These are phyloP conservation scores for Plasmodium berghei DNA, from an alignment of 169 alveolate genomes.

Conservation along the genomic window DNA sequence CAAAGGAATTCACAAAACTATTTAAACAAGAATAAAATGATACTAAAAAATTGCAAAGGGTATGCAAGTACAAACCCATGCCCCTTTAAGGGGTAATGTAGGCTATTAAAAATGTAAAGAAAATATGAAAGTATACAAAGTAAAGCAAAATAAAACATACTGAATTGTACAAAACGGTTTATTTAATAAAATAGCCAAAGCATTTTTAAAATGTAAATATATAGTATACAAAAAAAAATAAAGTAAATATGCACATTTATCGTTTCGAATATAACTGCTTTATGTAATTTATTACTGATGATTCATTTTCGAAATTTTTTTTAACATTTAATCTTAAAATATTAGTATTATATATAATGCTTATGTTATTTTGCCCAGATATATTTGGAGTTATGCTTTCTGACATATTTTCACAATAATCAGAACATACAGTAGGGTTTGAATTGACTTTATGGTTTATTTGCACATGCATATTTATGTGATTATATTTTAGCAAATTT, in stretches of 20 bases:
- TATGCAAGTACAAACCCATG: too few relatives aligned
- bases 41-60: too few relatives aligned
- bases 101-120: too few relatives aligned
- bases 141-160: too few relatives aligned
- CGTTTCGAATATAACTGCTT: conserved; percentile 52
- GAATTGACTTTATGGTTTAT: conserved; percentile 55
- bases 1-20: too few relatives aligned
- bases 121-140: too few relatives aligned
- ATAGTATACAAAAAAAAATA: too few relatives aligned
- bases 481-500: conserved; percentile 26
- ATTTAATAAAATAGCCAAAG: too few relatives aligned
- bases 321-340: conserved; percentile 43
- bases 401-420: conserved; percentile 28
- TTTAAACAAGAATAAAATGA: too few relatives aligned
- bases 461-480: conserved; percentile 67
- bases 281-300: conserved; percentile 53
- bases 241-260: not conserved
- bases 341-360: conserved; percentile 48
- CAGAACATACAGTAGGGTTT: conserved; percentile 1
- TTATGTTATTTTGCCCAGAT: conserved; percentile 15
- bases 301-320: conserved; percentile 66
- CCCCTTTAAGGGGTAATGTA: too few relatives aligned
- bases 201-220: too few relatives aligned
- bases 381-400: conserved; percentile 14
- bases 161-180: too few relatives aligned